Conservation (phyloP, 176 grass and related monocot species). For the bread wheat (Triticum aestivum) region IWGSC_CS_RefSeq_v2.1 NC_057813.1:590117005-590117504, state of each 20-base stretch:
- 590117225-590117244: not conserved
- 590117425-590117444: too few relatives aligned
- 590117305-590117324: not conserved
- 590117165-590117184: not conserved
- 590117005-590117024: constrained; percentile 52
- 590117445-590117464: too few relatives aligned
- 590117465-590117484: too few relatives aligned
- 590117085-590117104: not conserved
- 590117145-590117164: not conserved
- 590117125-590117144: not conserved
- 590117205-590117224: not conserved
- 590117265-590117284: not conserved
- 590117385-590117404: constrained; percentile 12
- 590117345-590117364: not conserved
- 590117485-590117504: too few relatives aligned
- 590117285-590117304: not conserved
- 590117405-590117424: not conserved
- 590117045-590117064: constrained; percentile 80
- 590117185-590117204: not conserved
- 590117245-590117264: not conserved
- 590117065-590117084: constrained; percentile 74
- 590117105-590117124: not conserved
- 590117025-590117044: constrained; percentile 77
- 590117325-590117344: not conserved
- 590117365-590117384: not conserved